Base-by-base conservation (phyloP, 257 asterid genomes). In the Pogostemon cablin region DNA sequence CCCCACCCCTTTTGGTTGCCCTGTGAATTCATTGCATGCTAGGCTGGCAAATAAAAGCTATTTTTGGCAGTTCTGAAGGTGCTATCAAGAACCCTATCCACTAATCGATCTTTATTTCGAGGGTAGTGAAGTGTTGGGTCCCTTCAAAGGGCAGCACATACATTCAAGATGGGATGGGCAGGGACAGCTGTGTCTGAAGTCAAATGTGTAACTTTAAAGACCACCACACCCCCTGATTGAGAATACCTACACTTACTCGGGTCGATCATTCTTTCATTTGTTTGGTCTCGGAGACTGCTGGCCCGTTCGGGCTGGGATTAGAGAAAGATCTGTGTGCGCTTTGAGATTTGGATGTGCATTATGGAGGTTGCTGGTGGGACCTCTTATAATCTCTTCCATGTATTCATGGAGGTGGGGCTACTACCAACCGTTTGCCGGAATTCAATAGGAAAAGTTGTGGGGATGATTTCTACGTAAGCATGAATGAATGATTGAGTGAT, bases 361-460 rank as follows among this genome's bases (percentile, higher is more conserved):
- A 74, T 71, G 75, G 79, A 57, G 68, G 67, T 69, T 50, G 77
- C 60, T 62, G 5, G 80, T 72, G 84, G 87, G 89, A 46, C 85
- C 84, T 71, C 50, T 10, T 49, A 11, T 65, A 25, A 40, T 42
- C 68, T 76, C 82, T 69, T 55, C 79, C 79, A 69, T 79, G 25
- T 74, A 56, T 77, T 60, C 43, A 7, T 63, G 52, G 67, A 25
- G 71, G 72, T 67, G 83, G 81, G 85, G 17, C 73, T 65, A 35
- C 52, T 67, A 74, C 59, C 49, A 3, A 81, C 82, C 66, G 73
- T 80, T 79, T 83, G 90, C 56, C 55, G 58, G 50, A 66, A 82
- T 37, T 67, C 10, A 74, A 1, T 44, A 37, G 58, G 59, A 76
- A 48, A 69, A 55, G 72, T 44, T 37, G 84, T 76, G 85, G 88